These are phyloP conservation scores for Boletus pseudo-olivaceus DNA, from an alignment of 768 basidiomycete genomes.

Conservation along the genomic window DNA sequence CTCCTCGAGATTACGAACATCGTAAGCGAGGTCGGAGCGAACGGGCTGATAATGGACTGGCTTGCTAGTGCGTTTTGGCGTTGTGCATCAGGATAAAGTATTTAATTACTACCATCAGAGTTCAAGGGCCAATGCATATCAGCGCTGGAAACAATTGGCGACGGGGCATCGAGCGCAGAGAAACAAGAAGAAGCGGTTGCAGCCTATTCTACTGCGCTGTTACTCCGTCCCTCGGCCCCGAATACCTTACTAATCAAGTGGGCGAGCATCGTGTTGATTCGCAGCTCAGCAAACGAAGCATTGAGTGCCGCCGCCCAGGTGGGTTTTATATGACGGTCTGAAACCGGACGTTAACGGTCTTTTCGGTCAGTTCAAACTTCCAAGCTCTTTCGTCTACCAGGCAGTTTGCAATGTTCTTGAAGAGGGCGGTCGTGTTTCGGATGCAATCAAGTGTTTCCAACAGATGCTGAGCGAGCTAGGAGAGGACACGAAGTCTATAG, in stretches of 20 bases:
- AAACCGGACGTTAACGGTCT: no score
- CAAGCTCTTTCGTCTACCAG: neutral
- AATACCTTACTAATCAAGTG: neutral
- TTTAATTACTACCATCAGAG: neutral
- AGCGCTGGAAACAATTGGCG: neutral
- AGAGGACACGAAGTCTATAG: neutral
- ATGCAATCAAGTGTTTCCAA: neutral
- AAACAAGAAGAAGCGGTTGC: neutral
- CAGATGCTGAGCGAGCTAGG: neutral
- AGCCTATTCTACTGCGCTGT: slow-evolving; percentile 3
- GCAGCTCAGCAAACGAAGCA: neutral
- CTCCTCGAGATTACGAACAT: neutral
- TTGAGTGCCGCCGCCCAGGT: neutral
- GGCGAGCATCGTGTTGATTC: neutral
- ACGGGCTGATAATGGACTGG: neutral
- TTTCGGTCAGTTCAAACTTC: slow-evolving; percentile 1
- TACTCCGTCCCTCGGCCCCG: neutral
- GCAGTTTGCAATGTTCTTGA: slow-evolving; percentile 2
- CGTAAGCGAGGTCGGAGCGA: neutral
- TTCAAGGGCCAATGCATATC: slow-evolving; percentile 1
- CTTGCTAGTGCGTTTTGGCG: neutral
- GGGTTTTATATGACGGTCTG: neutral
- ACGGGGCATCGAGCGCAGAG: neutral
- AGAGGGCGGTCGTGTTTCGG: neutral
- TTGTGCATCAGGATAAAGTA: neutral